Base-by-base conservation (phyloP, 352 stramenopile species). In the Globisporangium uncinulatum region DNA sequence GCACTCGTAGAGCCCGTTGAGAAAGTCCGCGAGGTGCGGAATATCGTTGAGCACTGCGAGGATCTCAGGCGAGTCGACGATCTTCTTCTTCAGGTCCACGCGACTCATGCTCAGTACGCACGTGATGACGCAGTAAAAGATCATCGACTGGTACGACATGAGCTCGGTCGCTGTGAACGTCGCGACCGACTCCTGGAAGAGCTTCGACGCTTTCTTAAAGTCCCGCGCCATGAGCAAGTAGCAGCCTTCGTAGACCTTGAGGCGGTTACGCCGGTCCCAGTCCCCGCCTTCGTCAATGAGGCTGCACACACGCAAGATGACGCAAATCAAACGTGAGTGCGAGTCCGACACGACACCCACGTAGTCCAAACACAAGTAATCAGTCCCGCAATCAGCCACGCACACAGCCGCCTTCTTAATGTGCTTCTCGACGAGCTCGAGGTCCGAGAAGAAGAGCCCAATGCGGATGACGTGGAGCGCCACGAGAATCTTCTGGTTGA, bases 81-180 rank as follows among this genome's bases (percentile, higher is more conserved):
- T 91, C 75, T 98, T 98, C 68, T 97, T 96, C 84, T 99, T 99
- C 57, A 99, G 70, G 41, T 97, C 83, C 14, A 97, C 94, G 54
- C 97, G 83, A 44, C 78, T 83, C 68, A 99, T 83, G 67, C 84
- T 87, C 44, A 99, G 78, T 46, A 99, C 79, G 65, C 97, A 98
- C 43, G 94, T 97, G 45, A 98, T 66, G 51, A 98, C 93, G 42
- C 94, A 93, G 81, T 99, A 99, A 36, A 98, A 97, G 63, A 99
- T 96, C 82, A 99, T 99, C 24, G 92, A 90, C 47, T 94, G 78
- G 84, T 99, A 99, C 54, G 88, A 83, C 81, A 97, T 99, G 42
- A 99, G 85, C 76, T 99, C 97, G 39, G 84, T 95, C 63, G 94
- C 97, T 20, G 96, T 99, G 76, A 99, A 99, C 17, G 97, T 99